Base-by-base conservation (phyloP, 768 basidiomycete genomes). In the Neoboletus magnificus region DNA sequence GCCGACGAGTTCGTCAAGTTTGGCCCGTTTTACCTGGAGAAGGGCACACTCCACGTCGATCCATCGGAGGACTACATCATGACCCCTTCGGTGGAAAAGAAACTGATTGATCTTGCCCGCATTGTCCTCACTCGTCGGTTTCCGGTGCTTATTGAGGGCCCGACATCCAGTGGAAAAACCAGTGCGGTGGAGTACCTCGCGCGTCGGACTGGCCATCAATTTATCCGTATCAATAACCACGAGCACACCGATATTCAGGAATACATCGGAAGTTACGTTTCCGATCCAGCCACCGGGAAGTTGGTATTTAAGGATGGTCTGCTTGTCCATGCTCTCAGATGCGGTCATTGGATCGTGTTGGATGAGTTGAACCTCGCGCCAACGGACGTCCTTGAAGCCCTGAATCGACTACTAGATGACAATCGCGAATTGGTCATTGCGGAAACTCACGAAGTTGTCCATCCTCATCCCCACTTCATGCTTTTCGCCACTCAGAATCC, bases 201-300 rank as follows among this genome's bases (percentile, higher is more conserved):
- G 6, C 84, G 83, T 57, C 81, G 89, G 52, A 97, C 94, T 0
- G 96, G 97, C 0, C 97, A 99, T 75, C 85, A 82, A 35, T 98
- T 98, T 71, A 86, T 99, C 30, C 91, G 97, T 39, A 98, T 99
- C 79, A 99, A 99, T 76, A 99, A 99, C 65, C 97, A 99, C 74
- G 97, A 99, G 60, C 97, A 98, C 66, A 99, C 97, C 6, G 97
- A 99, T 67, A 97, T 99, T 48, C 97, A 99, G 66, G 97, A 99
- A 68, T 99, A 99, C 66, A 80, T 98, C 44, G 97, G 97, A 3
- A 93, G 93, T 0, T 99, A 99, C 66, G 85, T 95, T 23, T 95
- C 97, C 3, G 94, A 98, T 69, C 85, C 93, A 9, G 68, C 81
- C 15, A 92, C 93, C 0, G 97, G 97, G n/a, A 95, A 93, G 71